Evolutionary conservation across 2,329 filamentous ascomycete species (phyloP), one percentile per base, ranked within the genome.

Genomic region (Aspergillus sojae): DNA sequence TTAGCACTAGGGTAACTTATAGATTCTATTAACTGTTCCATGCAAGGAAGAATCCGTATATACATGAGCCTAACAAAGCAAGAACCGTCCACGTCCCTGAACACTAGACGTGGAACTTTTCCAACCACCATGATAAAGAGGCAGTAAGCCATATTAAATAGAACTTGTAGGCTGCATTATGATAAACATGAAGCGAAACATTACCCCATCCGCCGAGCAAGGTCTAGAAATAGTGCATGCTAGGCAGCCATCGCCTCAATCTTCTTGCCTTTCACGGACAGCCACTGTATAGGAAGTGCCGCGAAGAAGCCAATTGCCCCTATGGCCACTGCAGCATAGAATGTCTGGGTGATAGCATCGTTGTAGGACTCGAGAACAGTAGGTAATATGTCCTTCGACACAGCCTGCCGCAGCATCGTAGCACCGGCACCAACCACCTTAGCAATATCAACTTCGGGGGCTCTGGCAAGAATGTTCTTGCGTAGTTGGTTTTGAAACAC

Each of bases 301-400:
- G 73, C 75, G 39, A 80, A 46, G 5, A 77, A 63, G 3, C 71
- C 72, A 43, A 79, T 57, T n/a, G 72, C 73, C 11, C 72, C 71
- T 73, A 80, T 78, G 1, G 74, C 77, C 5, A 79, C 72, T 23
- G 71, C 66, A n/a, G 77, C 74, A 62, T 79, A 79, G 67, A 77
- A 81, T 0, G 78, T 76, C 50, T 78, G 64, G 9, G 73, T 76
- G 23, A 81, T 65, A 3, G 78, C 73, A 12, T 67, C 64, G 48
- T 78, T 80, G 63, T 80, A 81, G 6, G 75, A 77, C 41, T 63
- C 21, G 26, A 78, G 61, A 0, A 80, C 77, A 0, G 63, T 68
- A 0, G 70, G 61, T 19, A 80, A 64, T 2, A 67, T 58, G 10
- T 70, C 62, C 2, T 68, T 62, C 1, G 72, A 62, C 3, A 80